Base-by-base conservation (phyloP, 2,329 filamentous ascomycete species). In the Penicillium palitans region DNA sequence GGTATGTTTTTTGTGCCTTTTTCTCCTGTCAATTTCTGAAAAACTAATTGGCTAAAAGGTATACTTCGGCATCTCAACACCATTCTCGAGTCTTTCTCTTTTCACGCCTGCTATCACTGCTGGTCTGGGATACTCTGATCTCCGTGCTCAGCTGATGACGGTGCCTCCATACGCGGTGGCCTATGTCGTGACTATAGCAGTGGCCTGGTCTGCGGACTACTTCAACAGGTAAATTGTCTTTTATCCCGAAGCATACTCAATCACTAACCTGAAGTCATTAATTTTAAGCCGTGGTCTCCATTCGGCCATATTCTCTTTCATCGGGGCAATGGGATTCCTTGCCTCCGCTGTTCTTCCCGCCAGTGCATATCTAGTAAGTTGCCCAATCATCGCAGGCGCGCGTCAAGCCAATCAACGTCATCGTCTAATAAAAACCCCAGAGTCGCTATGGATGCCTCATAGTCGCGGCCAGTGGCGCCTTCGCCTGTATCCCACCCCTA, bases 401-500 rank as follows among this genome's bases (percentile, higher is more conserved):
- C 21, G 41, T 0, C 35, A 42, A 24, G 6, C 1, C 21, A 35
- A 19, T 27, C 8, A 13, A 17, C 1, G 17, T 17, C 48, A 9
- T 17, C 1, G 10, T 33, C 55, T 46, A 51, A 60, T 25, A 1
- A 6, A 37, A 40, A 9, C 49, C 3, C 31, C 54, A 78, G 67
- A 70, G 78, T 17, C 84, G 88, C n/a, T 90, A 90, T 68, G 87
- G 85, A 37, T 88, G 86, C 61, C 80, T 91, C 10, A 88, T 90
- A 33, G 78, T 91, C 40, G 87, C 87, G 0, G 80, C 85, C 1
- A 82, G 84, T 2, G 88, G 89, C 1, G 80, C 87, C 0, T 91
- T 91, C 61, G 82, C 86, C 1, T 87, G 84, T 63, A 88, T 90
- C 46, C 87, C 88, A 0, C 87, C 87, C 0, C 79, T 91, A 59